Base-by-base conservation (phyloP, 257 asterid species). In the Henckelia pumila region DNA sequence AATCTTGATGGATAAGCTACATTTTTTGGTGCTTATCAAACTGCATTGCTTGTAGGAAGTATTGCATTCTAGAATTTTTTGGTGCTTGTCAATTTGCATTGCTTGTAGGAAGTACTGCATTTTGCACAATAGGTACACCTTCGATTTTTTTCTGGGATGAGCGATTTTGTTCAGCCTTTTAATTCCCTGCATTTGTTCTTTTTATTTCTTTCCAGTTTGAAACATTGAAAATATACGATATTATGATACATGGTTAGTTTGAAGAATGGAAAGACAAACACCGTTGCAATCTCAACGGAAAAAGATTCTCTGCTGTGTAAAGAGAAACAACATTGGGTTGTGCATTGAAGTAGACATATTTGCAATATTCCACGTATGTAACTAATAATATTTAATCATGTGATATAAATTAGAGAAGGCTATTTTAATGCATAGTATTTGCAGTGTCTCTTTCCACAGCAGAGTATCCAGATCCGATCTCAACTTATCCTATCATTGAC, bases 11-110 rank as follows among this genome's bases (percentile, higher is more conserved):
- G 80, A 69, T 79, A 57, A 70, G 80, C 77, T 66, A 56, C 63
- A 59, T 71, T 73, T 25, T 72, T 61, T 59, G 40, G 63, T 59
- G 81, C 81, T 79, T 76, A 62, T 76, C 81, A 61, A 55, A 73
- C 69, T 49, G 56, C 67, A 70, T 69, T 22, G 53, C 47, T 59
- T 22, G 64, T 64, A 59, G 57, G 64, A 11, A 63, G 23, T 59
- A 59, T 32, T 29, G n/a, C 64, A 53, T n/a, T n/a, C n/a, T n/a
- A n/a, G n/a, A n/a, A 59, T 71, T 73, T 25, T 72, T 61, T 59
- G 40, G 63, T 59, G 81, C 81, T 79, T 76, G 58, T 76, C 81
- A 61, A 55, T 69, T 72, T 49, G 56, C 67, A 70, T 69, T 22
- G 53, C 47, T 59, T 22, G 64, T 64, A 59, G 57, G 64, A 11